Evolutionary conservation across 306 rosid species (phyloP).

Genomic region (Sophora flavescens): DNA sequence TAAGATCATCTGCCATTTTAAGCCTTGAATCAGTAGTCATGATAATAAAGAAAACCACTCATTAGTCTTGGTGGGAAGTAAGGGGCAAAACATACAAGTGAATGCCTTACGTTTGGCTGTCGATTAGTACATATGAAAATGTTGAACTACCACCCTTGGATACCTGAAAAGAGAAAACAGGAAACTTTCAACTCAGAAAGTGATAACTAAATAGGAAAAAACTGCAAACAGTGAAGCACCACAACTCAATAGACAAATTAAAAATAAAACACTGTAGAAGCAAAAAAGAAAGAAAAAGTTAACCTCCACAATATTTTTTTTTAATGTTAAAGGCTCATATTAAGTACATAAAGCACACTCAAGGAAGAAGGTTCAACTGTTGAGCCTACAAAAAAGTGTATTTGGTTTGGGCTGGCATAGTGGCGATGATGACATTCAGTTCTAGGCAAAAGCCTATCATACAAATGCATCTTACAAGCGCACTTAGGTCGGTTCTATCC

Average conservation of each 20-base stretch:
- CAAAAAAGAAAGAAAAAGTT: neutral
- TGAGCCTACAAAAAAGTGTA: neutral
- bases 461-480: neutral
- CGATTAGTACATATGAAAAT: conserved; percentile 79
- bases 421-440: conserved; percentile 8
- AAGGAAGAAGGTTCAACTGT: neutral
- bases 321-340: neutral
- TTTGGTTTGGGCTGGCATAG: conserved; percentile 11
- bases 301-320: neutral
- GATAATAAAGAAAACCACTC: conserved; percentile 4
- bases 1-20: conserved; percentile 15
- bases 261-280: neutral
- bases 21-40: conserved; percentile 34
- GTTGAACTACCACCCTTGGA: conserved; percentile 84
- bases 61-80: conserved; percentile 4
- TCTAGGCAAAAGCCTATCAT: neutral
- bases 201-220: neutral
- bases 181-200: conserved; percentile 14
- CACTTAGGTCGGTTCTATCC: neutral
- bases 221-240: conserved; percentile 6
- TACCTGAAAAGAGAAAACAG: conserved; percentile 60
- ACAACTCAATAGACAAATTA: conserved; percentile 4
- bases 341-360: neutral
- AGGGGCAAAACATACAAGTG: conserved; percentile 32
- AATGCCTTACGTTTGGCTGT: conserved; percentile 76